Percentiles rank a stretch among this genome's conserved stretches.
phyloP scores from a whole-genome alignment of 306 rosid species.

The Luffa acutangula region DNA sequence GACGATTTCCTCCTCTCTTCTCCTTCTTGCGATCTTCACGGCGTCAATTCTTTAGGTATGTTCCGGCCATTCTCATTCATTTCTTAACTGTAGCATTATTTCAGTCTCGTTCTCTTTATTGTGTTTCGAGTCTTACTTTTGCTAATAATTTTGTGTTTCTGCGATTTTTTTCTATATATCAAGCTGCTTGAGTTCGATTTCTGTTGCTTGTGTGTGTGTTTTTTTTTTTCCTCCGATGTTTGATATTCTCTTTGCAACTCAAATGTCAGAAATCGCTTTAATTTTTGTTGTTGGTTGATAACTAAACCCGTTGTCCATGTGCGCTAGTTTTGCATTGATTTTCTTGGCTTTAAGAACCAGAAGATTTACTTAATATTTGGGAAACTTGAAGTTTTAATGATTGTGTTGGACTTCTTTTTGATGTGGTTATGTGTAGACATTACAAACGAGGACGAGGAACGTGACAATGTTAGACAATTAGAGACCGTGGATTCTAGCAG shows the following conservation, averaged over 20 bases:
- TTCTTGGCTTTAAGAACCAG: not conserved
- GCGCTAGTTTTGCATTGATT: not conserved
- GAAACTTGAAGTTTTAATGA: not conserved
- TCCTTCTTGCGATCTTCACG: slow-evolving; percentile 13
- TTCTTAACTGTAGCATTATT: no score
- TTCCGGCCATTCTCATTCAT: not conserved
- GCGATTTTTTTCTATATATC: not conserved
- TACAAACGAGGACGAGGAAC: slow-evolving; percentile 19
- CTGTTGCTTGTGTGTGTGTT: not conserved
- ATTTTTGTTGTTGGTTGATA: not conserved
- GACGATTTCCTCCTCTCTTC: slow-evolving; percentile 78
- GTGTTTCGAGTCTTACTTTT: not conserved
- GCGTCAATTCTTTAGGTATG: slow-evolving; percentile 29
- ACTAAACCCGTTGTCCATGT: not conserved
- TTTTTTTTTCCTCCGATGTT: not conserved
- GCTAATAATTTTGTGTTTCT: not conserved
- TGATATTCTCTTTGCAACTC: not conserved
- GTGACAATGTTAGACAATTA: slow-evolving; percentile 9
- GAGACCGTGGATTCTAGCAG: slow-evolving; percentile 32
- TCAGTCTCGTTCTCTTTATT: not conserved
- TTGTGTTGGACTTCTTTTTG: not conserved
- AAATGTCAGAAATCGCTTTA: not conserved
- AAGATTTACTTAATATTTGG: not conserved
- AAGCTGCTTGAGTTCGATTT: not conserved
- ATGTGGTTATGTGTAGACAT: not conserved